These are phyloP conservation scores for Violaceomyces palustris DNA, from an alignment of 1,284 basidiomycete genomes.

Conservation along the genomic window DNA sequence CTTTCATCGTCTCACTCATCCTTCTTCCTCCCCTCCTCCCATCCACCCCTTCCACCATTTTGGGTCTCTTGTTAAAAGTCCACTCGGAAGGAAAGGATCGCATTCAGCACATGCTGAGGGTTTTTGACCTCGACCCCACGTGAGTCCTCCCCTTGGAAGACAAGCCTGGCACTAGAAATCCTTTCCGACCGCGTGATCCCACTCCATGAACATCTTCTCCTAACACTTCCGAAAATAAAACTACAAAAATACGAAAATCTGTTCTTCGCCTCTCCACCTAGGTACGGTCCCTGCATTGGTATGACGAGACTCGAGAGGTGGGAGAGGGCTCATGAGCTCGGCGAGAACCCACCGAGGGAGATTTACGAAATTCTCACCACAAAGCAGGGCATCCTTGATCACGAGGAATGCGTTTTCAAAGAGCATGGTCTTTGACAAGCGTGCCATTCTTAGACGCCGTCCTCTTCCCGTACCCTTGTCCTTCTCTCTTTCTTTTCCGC, in stretches of 20 bases:
- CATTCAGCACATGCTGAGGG: conserved; percentile 46
- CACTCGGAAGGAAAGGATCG: conserved; percentile 41
- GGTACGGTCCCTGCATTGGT: conserved; percentile 81
- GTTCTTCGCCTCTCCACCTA: conserved; percentile 56
- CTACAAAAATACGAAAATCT: not conserved
- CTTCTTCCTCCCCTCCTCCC: not conserved
- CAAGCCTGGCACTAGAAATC: no score
- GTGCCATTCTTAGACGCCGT: no score
- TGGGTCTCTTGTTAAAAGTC: conserved; percentile 23
- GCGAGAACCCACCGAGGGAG: conserved; percentile 76
- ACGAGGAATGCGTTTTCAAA: conserved; percentile 22
- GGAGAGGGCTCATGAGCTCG: conserved; percentile 75
- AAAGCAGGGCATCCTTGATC: conserved; percentile 27
- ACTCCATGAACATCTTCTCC: not conserved
- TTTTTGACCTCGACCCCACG: conserved; percentile 48
- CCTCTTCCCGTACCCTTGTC: not conserved
- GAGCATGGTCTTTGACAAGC: conserved; percentile 15
- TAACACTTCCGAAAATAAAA: not conserved
- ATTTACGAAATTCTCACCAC: conserved; percentile 56
- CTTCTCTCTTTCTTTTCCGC: conserved; percentile 1
- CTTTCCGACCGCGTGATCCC: not conserved
- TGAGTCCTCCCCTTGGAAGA: conserved; percentile 10
- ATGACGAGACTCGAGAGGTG: conserved; percentile 78
- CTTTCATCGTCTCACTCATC: not conserved
- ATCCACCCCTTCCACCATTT: conserved; percentile 4